Evolutionary conservation across 2,329 filamentous ascomycete genomes (phyloP), one percentile per base, ranked within the genome.

Genomic region (Aquanectria penicillioides): DNA sequence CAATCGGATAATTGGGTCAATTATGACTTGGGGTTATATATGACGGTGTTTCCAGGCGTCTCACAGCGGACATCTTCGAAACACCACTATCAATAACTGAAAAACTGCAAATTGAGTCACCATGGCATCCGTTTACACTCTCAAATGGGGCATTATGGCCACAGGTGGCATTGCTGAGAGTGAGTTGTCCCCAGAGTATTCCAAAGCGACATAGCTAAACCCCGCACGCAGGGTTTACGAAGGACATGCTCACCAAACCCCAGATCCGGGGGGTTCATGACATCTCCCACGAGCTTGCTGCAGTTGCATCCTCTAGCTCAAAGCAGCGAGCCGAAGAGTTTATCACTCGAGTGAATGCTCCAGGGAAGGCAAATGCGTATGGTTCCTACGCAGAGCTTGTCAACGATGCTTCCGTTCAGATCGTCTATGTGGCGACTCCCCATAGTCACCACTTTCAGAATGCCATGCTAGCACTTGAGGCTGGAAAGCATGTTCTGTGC

Each of bases 401-500:
- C 50, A 61, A 60, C 12, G 71, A 75, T 50, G 57, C 69, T 4
- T 55, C 71, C 5, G 73, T 77, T 18, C 73, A 77, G 22, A 70
- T 73, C 22, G 66, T 76, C 29, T 76, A 77, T 61, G 71, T 77
- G 13, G 75, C 71, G 9, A 75, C 74, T 4, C 74, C 75, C 8
- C 73, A 75, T 31, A 68, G 69, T 38, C 69, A 74, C 38, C 75
- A 77, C 63, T 73, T 72, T 55, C 65, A 72, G 33, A 74, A 74
- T 37, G 71, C 68, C 36, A 67, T 76, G 20, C 71, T 73, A 20
- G 72, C 73, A 2, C 73, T 77, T 28, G 62, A 60, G 15, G 71
- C 71, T 5, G 73, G 75, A 13, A 77, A 77, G 60, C 68, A 76
- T 44, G 68, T 76, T 4, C 68, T 77, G 1, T 77, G 75, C 55